Base-by-base conservation (phyloP, 2,329 filamentous ascomycete species). In the Lasiodiplodia gonubiensis region DNA sequence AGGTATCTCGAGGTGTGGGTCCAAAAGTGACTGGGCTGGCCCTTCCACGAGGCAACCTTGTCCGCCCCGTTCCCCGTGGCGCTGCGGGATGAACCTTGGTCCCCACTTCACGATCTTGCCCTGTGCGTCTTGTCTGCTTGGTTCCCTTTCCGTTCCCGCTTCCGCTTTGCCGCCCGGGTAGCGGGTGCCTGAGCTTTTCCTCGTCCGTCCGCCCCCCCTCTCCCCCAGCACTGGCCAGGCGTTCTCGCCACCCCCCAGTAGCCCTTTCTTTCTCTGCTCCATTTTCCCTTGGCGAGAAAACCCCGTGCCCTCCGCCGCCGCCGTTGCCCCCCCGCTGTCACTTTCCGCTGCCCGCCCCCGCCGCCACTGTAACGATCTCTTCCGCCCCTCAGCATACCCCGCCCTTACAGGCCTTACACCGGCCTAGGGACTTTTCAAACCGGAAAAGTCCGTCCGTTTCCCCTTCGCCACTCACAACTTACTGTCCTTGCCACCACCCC, bases 81-180 rank as follows among this genome's bases (percentile, higher is more conserved):
- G 42, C 64, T 49, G 64, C 52, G 64, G 64, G 64, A 49, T 49
- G 64, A 55, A 59, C 64, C 51, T 54, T 55, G 52, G 52, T 55
- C 64, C 42, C 64, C 64, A 66, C 64, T 51, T 66, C 64, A 66
- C 64, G 64, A 66, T 66, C 53, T 51, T 66, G 64, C 53, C 54
- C 64, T 53, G 64, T 51, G 64, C 64, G 64, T 48, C 39, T 33
- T n/a, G 27, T n/a, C 23, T 42, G n/a, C 18, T 42, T 51, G 27
- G 30, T 33, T 33, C 27, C 59, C 23, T 48, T 63, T 30, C 59
- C 59, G 59, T 30, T 51, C 30, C 27, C 57, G 42, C 42, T 46
- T n/a, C 42, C 27, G 25, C 42, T 21, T 25, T 63, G 14, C 42
- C 57, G 57, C 25, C 25, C 55, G 23, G 14, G 30, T 35, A 37